Percentiles rank a stretch among this genome's conserved stretches.
Conservation (phyloP, 345 rosid genomes). For the Excoecaria agallocha region DNA sequence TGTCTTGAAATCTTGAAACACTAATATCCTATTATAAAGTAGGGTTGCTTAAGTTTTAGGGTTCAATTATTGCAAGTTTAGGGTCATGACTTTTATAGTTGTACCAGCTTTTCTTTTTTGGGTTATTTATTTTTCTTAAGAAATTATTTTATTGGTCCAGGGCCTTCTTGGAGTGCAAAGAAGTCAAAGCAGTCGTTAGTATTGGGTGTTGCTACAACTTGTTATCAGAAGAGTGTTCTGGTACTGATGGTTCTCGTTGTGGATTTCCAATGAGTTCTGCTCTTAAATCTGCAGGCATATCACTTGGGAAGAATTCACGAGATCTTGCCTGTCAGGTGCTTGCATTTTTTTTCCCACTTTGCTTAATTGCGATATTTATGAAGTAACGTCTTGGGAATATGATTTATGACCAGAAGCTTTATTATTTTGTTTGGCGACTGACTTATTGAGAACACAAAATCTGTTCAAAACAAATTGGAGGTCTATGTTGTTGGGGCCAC, state of each 20-base stretch:
- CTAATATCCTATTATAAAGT: background rate
- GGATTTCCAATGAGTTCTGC: constrained; percentile 84
- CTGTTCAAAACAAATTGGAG: background rate
- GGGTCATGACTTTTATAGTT: background rate
- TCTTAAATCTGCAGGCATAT: constrained; percentile 48
- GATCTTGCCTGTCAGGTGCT: constrained; percentile 96
- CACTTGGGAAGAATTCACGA: constrained; percentile 62
- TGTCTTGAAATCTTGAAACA: background rate
- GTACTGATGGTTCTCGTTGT: constrained; percentile 33
- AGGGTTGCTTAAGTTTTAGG: background rate
- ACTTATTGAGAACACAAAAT: background rate
- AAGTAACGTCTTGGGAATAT: constrained; percentile 10
- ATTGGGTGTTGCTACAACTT: constrained; percentile 97
- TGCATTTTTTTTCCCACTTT: constrained; percentile 1
- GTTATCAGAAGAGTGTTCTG: constrained; percentile 56
- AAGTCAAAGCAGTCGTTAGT: constrained; percentile 79
- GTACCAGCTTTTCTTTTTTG: background rate
- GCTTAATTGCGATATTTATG: background rate
- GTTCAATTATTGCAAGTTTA: background rate
- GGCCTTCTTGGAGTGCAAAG: constrained; percentile 64
- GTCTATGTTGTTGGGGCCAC: background rate
- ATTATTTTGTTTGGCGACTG: background rate
- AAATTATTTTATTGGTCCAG: no score
- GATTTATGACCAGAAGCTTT: background rate
- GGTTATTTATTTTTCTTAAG: background rate